Percentiles rank a stretch among this genome's conserved stretches.
Conservation (phyloP, 305 asterid genomes). For the Plantago lanceolata region DNA sequence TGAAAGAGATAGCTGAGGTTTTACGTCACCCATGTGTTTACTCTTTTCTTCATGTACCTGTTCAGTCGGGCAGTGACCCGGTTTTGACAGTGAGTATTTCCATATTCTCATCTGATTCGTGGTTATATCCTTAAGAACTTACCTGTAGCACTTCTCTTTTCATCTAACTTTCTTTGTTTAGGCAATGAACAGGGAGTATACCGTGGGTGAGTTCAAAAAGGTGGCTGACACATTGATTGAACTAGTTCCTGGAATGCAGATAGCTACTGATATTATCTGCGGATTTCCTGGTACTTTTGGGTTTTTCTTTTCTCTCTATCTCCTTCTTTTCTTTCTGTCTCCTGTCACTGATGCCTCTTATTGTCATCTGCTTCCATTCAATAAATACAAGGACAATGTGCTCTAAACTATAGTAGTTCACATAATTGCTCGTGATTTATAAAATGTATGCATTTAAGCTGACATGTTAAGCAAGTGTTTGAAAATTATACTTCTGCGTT, state of each 20-base stretch:
- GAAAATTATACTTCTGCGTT: not conserved
- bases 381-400: not conserved
- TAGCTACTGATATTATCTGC: conserved; percentile 88
- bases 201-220: conserved; percentile 64
- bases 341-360: conserved; percentile 9
- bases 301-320: conserved; percentile 14
- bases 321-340: conserved; percentile 11
- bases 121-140: not conserved
- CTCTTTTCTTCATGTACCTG: conserved; percentile 92
- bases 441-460: not conserved
- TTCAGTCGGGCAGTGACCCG: conserved; percentile 90
- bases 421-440: not conserved
- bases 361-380: conserved; percentile 1
- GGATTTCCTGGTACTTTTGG: conserved; percentile 79
- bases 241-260: conserved; percentile 94
- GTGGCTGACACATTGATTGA: conserved; percentile 77
- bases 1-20: conserved; percentile 84
- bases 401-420: not conserved
- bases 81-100: conserved; percentile 57
- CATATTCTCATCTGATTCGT: conserved; percentile 7
- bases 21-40: conserved; percentile 78
- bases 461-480: not conserved
- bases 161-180: conserved; percentile 24
- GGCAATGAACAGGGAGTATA: conserved; percentile 91
- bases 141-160: not conserved